A percentile compares a stretch with the other conserved stretches of the same genome.
Evolutionary conservation across 768 basidiomycete species (phyloP).

Genomic region (Cystofilobasidium capitatum): DNA sequence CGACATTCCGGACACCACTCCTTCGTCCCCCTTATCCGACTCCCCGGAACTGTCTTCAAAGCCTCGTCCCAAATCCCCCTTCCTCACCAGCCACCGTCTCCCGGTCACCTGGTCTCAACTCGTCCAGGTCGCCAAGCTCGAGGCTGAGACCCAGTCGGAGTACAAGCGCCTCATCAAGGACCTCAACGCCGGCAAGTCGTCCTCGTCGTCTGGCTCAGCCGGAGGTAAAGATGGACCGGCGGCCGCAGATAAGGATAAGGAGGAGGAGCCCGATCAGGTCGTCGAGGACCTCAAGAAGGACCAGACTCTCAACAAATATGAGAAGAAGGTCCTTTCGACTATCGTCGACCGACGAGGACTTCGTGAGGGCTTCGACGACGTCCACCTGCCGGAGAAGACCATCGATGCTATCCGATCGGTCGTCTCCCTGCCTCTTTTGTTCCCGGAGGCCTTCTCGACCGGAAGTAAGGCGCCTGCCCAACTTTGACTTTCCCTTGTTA

Average conservation of each 20-base stretch:
- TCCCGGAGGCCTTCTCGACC: slow-evolving; percentile 75
- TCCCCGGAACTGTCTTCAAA: too few relatives aligned
- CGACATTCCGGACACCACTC: too few relatives aligned
- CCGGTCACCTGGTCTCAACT: neutral
- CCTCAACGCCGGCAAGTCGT: neutral
- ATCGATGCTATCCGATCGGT: slow-evolving; percentile 74
- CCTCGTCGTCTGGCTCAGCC: slow-evolving; percentile 23
- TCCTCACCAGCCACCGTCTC: neutral
- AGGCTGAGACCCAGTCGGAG: too few relatives aligned
- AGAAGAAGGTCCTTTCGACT: slow-evolving; percentile 67
- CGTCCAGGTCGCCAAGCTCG: neutral
- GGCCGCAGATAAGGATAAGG: slow-evolving; percentile 41
- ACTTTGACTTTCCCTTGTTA: neutral
- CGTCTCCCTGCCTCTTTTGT: slow-evolving; percentile 76
- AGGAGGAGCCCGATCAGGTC: slow-evolving; percentile 39
- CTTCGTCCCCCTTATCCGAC: too few relatives aligned
- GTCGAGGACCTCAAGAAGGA: slow-evolving; percentile 68
- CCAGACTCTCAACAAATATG: slow-evolving; percentile 65
- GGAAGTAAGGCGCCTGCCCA: slow-evolving; percentile 43
- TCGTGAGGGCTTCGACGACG: slow-evolving; percentile 46
- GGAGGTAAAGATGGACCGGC: slow-evolving; percentile 23
- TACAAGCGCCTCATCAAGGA: neutral
- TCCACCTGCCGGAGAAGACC: slow-evolving; percentile 76
- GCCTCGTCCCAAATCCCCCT: neutral
- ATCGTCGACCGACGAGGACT: slow-evolving; percentile 70